Percentiles rank a stretch among this genome's conserved stretches.
Conservation (phyloP, 495 filamentous ascomycete species). For the Oleoguttula mirabilis region DNA sequence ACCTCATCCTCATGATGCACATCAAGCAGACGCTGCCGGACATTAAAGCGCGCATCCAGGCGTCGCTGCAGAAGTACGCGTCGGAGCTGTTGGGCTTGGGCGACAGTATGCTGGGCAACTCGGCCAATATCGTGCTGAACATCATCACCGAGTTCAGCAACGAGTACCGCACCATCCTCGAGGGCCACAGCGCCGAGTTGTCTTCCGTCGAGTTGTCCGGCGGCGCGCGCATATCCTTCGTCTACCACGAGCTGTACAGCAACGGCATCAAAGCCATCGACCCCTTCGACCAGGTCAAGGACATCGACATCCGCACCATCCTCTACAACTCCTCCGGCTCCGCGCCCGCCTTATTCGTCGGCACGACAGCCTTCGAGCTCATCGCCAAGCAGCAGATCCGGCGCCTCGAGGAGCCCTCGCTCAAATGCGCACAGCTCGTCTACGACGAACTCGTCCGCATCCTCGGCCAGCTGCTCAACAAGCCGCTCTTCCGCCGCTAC, state of each 20-base stretch:
- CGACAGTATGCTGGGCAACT: constrained; percentile 93
- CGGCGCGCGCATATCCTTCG: constrained; percentile 96
- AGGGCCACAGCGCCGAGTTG: constrained; percentile 91
- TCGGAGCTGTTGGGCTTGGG: constrained; percentile 72
- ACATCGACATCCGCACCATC: constrained; percentile 92
- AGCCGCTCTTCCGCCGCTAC: constrained; percentile 84
- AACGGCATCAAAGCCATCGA: constrained; percentile 98
- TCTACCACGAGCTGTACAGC: constrained; percentile 96
- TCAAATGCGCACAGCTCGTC: constrained; percentile 92
- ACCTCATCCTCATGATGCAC: constrained; percentile 99
- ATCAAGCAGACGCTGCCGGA: constrained; percentile 99
- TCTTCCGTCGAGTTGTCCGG: constrained; percentile 91
- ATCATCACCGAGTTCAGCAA: constrained; percentile 98
- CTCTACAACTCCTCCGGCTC: constrained; percentile 95
- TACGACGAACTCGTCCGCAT: constrained; percentile 98
- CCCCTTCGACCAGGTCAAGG: constrained; percentile 94
- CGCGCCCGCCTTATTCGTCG: constrained; percentile 93
- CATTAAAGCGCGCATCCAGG: constrained; percentile 89
- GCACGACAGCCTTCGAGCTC: constrained; percentile 91
- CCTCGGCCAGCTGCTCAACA: constrained; percentile 75
- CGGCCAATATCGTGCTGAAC: constrained; percentile 87
- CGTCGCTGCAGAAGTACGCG: constrained; percentile 84
- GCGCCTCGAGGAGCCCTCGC: constrained; percentile 86
- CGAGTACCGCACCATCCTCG: constrained; percentile 89
- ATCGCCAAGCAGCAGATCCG: constrained; percentile 99